Conservation (phyloP, 1,284 basidiomycete species). For the Lignosus rhinocerotis region DNA sequence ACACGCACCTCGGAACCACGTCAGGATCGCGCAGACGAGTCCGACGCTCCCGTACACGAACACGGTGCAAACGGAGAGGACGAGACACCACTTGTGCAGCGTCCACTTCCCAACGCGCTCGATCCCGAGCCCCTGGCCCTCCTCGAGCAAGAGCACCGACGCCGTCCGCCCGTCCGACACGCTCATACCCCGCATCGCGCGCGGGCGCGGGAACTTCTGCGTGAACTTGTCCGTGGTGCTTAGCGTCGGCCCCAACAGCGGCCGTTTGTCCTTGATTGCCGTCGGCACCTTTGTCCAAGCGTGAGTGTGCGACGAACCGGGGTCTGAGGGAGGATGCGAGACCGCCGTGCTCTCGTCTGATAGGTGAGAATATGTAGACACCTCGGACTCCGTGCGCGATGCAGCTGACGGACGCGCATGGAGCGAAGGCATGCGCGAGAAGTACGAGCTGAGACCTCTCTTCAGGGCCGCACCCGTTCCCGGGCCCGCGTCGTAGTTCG, state of each 20-base stretch:
- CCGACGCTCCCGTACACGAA: slow-evolving; percentile 50
- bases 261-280: slow-evolving; percentile 20
- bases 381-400: slow-evolving; percentile 9
- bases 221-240: slow-evolving; percentile 48
- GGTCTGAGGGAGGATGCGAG: slow-evolving; percentile 1
- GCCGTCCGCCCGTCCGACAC: slow-evolving; percentile 18
- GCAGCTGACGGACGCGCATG: slow-evolving; percentile 2
- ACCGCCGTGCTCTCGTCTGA: slow-evolving; percentile 22
- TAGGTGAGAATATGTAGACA: slow-evolving; percentile 13
- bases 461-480: not conserved
- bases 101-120: slow-evolving; percentile 49
- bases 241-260: slow-evolving; percentile 24
- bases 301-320: not conserved
- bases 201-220: slow-evolving; percentile 52
- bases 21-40: slow-evolving; percentile 48
- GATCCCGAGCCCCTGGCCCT: slow-evolving; percentile 41
- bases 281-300: slow-evolving; percentile 3
- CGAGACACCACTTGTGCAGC: slow-evolving; percentile 54
- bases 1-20: slow-evolving; percentile 59
- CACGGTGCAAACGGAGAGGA: slow-evolving; percentile 51
- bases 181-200: slow-evolving; percentile 34
- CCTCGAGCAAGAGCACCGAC: slow-evolving; percentile 34
- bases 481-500: slow-evolving; percentile 14
- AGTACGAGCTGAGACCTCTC: slow-evolving; percentile 19
- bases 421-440: slow-evolving; percentile 19